Conservation (phyloP, 2,329 filamentous ascomycete species). For the Blastomyces percursus region DNA sequence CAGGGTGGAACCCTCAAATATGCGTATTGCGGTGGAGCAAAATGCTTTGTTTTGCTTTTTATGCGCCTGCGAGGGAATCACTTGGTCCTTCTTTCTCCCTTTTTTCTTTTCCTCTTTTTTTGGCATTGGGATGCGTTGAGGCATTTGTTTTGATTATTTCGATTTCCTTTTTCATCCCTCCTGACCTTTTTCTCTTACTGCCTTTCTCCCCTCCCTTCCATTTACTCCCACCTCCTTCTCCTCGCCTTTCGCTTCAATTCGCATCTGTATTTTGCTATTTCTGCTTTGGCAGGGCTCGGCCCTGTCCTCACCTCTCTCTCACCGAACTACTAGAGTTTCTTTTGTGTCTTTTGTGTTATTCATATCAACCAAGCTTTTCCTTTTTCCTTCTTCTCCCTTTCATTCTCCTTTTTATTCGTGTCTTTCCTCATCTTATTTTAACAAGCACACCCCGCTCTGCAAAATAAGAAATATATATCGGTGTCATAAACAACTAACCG, state of each 20-base stretch:
- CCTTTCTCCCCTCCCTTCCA: no score
- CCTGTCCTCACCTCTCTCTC: neutral
- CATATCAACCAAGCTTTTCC: neutral
- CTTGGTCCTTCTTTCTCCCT: constrained; percentile 6
- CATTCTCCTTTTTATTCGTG: neutral
- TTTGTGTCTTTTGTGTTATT: neutral
- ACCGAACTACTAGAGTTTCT: neutral
- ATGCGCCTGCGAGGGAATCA: neutral
- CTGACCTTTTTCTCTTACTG: neutral
- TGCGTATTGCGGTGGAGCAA: no score
- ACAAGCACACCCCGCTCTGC: no score
- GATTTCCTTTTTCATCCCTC: constrained; percentile 1
- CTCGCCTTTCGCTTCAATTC: neutral
- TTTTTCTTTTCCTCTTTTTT: constrained; percentile 12
- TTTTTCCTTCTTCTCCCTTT: neutral
- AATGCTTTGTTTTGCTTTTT: no score
- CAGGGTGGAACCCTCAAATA: neutral
- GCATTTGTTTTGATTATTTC: constrained; percentile 11
- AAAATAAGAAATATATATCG: no score
- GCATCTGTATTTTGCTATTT: neutral
- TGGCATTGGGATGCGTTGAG: constrained; percentile 19
- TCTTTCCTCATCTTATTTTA: no score
- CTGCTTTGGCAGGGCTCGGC: neutral
- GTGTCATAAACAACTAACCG: no score
- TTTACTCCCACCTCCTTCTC: neutral